Percentiles rank a stretch among this genome's conserved stretches.
Evolutionary conservation across 306 rosid species (phyloP).

Genomic region (Corylus avellana): DNA sequence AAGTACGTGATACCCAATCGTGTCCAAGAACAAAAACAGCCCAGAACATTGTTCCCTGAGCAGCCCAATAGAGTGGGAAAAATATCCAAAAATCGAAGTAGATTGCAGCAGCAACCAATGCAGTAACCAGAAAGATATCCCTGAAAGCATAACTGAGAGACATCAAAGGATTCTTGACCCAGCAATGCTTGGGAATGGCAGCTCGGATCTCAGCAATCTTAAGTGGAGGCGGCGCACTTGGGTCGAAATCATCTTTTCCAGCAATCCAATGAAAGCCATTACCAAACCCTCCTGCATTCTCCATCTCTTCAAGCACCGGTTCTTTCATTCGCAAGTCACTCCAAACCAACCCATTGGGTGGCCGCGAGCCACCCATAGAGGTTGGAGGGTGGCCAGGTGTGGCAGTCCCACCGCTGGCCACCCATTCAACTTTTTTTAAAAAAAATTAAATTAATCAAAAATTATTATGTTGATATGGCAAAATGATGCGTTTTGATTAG

Average conservation of each 20-base stretch:
- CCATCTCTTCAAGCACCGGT: conserved; percentile 22
- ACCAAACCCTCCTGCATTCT: neutral
- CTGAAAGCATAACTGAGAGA: conserved; percentile 71
- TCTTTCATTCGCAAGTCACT: neutral
- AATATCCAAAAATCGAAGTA: conserved; percentile 46
- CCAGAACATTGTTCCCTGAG: conserved; percentile 98
- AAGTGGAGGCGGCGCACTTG: conserved; percentile 85
- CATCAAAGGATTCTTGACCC: conserved; percentile 75
- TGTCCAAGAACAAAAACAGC: conserved; percentile 95
- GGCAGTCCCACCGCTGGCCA: no score
- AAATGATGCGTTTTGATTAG: no score
- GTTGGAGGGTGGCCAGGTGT: no score
- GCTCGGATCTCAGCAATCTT: conserved; percentile 81
- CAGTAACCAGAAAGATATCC: conserved; percentile 47
- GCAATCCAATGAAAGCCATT: conserved; percentile 8
- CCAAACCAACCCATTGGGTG: no score
- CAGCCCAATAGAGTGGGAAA: conserved; percentile 80
- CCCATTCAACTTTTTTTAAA: no score
- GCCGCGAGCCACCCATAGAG: no score
- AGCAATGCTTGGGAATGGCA: conserved; percentile 84
- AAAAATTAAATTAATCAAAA: no score
- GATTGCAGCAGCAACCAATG: conserved; percentile 50
- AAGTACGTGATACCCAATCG: conserved; percentile 56
- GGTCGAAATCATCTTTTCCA: conserved; percentile 52
- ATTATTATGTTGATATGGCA: no score